phyloP scores from a whole-genome alignment of 1,139 yeast species.

The Kodamaea arcana region DNA sequence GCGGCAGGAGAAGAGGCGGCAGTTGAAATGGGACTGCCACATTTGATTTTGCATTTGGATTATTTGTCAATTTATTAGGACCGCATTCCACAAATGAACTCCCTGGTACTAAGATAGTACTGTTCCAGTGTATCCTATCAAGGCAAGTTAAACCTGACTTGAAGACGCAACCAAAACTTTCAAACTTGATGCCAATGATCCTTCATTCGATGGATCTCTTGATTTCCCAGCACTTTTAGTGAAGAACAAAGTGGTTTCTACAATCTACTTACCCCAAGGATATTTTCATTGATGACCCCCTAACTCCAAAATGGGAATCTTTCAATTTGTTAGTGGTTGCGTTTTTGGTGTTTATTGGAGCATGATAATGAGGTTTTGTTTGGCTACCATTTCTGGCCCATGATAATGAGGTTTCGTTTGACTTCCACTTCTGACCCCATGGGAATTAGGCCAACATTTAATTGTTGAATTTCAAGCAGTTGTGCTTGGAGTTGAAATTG shows the following conservation, averaged over 20 bases:
- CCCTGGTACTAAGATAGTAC: too few relatives aligned
- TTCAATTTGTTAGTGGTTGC: slow-evolving; percentile 18
- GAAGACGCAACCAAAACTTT: too few relatives aligned
- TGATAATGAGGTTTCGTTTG: slow-evolving; percentile 6
- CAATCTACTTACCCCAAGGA: slow-evolving; percentile 20
- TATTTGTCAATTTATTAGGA: too few relatives aligned
- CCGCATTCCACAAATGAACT: too few relatives aligned
- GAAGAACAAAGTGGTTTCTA: slow-evolving; percentile 21
- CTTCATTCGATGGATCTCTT: slow-evolving; percentile 8
- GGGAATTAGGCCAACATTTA: neutral
- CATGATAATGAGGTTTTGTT: slow-evolving; percentile 8
- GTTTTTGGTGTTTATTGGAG: slow-evolving; percentile 14
- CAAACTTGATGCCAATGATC: too few relatives aligned
- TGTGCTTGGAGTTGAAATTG: neutral
- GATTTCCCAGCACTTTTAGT: slow-evolving; percentile 17
- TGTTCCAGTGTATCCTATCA: too few relatives aligned
- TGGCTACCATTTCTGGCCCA: slow-evolving; percentile 10
- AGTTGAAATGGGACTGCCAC: too few relatives aligned
- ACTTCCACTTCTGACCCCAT: too few relatives aligned
- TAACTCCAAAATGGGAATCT: slow-evolving; percentile 21
- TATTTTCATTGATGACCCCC: slow-evolving; percentile 21
- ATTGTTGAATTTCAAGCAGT: neutral
- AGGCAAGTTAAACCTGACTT: too few relatives aligned
- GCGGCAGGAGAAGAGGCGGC: too few relatives aligned
- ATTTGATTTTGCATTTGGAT: too few relatives aligned